Evolutionary conservation across 2,329 filamentous ascomycete genomes (phyloP), one percentile per base, ranked within the genome.

Genomic region (Botrytis deweyae): DNA sequence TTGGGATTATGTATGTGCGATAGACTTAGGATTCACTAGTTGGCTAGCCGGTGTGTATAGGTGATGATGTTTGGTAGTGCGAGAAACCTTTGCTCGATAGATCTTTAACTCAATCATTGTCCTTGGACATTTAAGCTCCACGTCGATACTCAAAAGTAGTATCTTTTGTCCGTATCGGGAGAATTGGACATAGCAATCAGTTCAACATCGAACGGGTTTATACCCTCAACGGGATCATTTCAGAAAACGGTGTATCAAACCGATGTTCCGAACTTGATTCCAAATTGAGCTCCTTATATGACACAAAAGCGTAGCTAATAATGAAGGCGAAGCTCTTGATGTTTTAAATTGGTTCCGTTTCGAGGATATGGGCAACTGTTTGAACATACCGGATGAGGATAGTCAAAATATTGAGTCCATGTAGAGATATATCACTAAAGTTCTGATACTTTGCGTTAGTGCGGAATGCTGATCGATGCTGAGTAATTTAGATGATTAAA

Each of bases 291-390:
- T 16, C 12, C 1, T 3, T n/a, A 71, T 70, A 74, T 1, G 73
- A 61, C 7, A 66, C 33, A 46, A 72, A 73, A 3, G 71, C 73
- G 55, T 76, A 77, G 29, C 74, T 70, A 40, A 69, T 74, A 42
- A 77, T 71, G 55, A 73, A 72, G 8, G 49, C 58, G 44, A 72
- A 75, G 75, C 65, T 49, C 70, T 70, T 69, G 75, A 40, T 63
- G 63, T 44, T 63, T 29, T 20, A 68, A 5, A n/a, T 74, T 4
- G 22, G 42, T 36, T 49, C 59, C 6, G 16, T 46, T 25, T 73
- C 62, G 10, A 76, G 64, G 33, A 74, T 61, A 14, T 74, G 55
- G 33, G 62, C 74, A 49, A 75, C 73, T 7, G 64, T 22, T 29
- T 72, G 29, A 18, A 75, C 74, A 67, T 75, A 68, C 25, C 68